Conservation (phyloP, 805 yeast species). For the Yamadazyma endophytica region DNA sequence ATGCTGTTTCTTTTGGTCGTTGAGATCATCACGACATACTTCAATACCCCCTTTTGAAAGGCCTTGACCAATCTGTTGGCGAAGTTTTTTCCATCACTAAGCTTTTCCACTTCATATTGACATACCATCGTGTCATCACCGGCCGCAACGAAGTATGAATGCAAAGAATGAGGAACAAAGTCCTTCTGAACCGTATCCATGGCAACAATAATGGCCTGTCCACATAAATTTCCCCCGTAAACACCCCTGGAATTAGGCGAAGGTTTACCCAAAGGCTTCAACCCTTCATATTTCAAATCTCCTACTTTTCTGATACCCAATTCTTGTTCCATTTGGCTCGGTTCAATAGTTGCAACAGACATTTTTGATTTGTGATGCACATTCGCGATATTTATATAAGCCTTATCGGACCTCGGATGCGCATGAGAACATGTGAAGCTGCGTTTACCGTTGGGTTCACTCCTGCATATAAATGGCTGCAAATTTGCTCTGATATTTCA, state of each 20-base stretch:
- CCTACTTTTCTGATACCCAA: slow-evolving; percentile 8
- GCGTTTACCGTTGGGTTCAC: neutral
- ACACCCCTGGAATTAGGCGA: slow-evolving; percentile 30
- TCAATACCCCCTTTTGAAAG: slow-evolving; percentile 24
- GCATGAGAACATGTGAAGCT: neutral
- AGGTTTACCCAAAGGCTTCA: slow-evolving; percentile 27
- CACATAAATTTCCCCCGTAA: slow-evolving; percentile 38
- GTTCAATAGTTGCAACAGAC: slow-evolving; percentile 3
- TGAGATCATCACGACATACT: slow-evolving; percentile 32
- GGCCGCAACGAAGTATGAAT: slow-evolving; percentile 36
- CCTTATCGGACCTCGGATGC: too few relatives aligned
- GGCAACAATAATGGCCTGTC: slow-evolving; percentile 36
- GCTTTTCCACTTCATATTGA: slow-evolving; percentile 28
- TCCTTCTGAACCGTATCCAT: slow-evolving; percentile 22
- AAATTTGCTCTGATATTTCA: slow-evolving; percentile 3
- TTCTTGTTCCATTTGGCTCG: slow-evolving; percentile 4
- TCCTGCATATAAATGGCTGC: neutral
- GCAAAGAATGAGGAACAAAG: slow-evolving; percentile 39
- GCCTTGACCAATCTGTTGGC: slow-evolving; percentile 30
- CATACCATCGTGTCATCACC: slow-evolving; percentile 28
- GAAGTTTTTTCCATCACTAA: slow-evolving; percentile 32
- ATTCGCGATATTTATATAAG: too few relatives aligned
- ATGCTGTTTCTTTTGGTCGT: slow-evolving; percentile 28
- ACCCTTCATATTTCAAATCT: slow-evolving; percentile 16
- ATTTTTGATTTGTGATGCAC: slow-evolving; percentile 1